Percentiles rank a stretch among this genome's conserved stretches.
These are phyloP conservation scores for Entomophthora muscae DNA, from an alignment of 371 early-diverging fungal genomes.

Conservation along the genomic window DNA sequence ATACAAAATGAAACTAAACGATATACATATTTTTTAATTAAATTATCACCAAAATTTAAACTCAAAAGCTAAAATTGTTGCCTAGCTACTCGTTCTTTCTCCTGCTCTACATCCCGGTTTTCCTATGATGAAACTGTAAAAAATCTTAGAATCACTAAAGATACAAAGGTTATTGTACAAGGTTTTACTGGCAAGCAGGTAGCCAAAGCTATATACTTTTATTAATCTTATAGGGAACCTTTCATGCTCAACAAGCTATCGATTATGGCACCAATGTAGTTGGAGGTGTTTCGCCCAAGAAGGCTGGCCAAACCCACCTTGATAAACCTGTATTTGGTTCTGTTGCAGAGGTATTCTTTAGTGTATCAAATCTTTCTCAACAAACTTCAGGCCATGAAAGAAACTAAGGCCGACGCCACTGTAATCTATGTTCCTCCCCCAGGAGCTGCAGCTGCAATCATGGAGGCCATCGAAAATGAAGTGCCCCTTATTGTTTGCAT, in stretches of 20 bases:
- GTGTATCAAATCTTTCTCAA: slow-evolving; percentile 4
- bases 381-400: slow-evolving; percentile 46
- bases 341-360: slow-evolving; percentile 55
- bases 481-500: slow-evolving; percentile 90
- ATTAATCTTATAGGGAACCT: slow-evolving; percentile 69
- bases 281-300: slow-evolving; percentile 94
- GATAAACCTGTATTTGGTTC: slow-evolving; percentile 90
- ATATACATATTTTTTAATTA: background rate
- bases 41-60: too few relatives aligned
- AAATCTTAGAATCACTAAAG: slow-evolving; percentile 83
- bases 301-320: slow-evolving; percentile 87
- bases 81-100: slow-evolving; percentile 20
- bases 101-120: slow-evolving; percentile 16
- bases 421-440: slow-evolving; percentile 98
- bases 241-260: slow-evolving; percentile 95
- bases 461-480: slow-evolving; percentile 95
- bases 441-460: slow-evolving; percentile 83
- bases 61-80: background rate
- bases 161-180: slow-evolving; percentile 95
- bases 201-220: slow-evolving; percentile 11
- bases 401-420: slow-evolving; percentile 84
- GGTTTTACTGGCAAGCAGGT: slow-evolving; percentile 99
- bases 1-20: background rate
- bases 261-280: slow-evolving; percentile 98
- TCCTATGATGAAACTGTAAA: slow-evolving; percentile 68